Evolutionary conservation across 208 protist species (phyloP).

Genomic region (Tritrichomonas foetus): DNA sequence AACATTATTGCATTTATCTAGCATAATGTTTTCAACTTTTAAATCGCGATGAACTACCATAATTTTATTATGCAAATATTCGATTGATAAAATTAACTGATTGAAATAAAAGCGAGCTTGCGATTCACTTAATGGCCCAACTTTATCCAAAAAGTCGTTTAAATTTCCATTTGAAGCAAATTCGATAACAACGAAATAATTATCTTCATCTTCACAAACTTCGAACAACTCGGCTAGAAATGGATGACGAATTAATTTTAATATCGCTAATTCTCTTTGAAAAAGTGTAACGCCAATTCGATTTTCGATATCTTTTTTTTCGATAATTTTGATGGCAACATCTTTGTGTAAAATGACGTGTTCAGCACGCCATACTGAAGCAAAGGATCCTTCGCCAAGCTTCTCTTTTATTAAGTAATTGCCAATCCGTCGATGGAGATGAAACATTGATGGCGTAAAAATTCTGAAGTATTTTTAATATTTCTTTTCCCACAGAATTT

Average conservation of each 20-base stretch:
- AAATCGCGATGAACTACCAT: not conserved
- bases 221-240: constrained; percentile 27
- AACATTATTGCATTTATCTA: not conserved
- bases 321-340: not conserved
- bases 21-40: not conserved
- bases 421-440: too few species aligned
- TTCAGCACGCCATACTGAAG: not conserved
- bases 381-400: not conserved
- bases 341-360: too few species aligned
- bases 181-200: constrained; percentile 1
- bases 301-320: not conserved
- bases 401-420: not conserved
- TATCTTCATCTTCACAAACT: not conserved
- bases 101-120: not conserved
- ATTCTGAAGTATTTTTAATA: too few species aligned
- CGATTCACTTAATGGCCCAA: not conserved
- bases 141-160: not conserved
- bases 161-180: not conserved
- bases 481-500: too few species aligned
- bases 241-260: not conserved
- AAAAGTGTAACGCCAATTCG: not conserved
- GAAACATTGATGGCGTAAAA: too few species aligned
- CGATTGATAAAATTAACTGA: not conserved
- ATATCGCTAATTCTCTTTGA: not conserved
- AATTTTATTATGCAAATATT: not conserved